Evolutionary conservation across 805 yeast species (phyloP).

Genomic region (Wickerhamiella hasegawae): DNA sequence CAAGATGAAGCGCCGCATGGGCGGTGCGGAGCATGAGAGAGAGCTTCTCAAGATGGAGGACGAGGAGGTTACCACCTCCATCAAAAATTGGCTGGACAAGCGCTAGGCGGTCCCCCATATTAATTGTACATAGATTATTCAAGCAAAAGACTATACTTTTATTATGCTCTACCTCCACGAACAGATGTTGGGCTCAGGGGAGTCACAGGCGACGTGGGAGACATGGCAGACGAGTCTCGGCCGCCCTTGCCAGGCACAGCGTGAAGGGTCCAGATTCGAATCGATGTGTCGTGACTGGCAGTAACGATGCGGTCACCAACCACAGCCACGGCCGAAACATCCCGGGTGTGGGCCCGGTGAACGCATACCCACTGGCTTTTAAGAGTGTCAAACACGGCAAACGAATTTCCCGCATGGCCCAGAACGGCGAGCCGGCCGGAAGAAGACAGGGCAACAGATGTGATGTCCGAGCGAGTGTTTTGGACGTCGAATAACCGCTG

Average conservation of each 20-base stretch:
- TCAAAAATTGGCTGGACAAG: background rate
- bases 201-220: too few species aligned
- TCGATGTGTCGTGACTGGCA: slow-evolving; percentile 9
- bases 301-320: slow-evolving; percentile 2
- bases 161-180: background rate
- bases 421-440: slow-evolving; percentile 12
- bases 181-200: too few species aligned
- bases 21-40: slow-evolving; percentile 37
- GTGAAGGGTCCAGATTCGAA: slow-evolving; percentile 1
- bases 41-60: slow-evolving; percentile 11
- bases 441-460: slow-evolving; percentile 6
- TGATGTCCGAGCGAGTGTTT: slow-evolving; percentile 1
- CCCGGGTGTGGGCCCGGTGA: slow-evolving; percentile 4
- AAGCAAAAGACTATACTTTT: background rate
- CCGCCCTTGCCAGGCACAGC: too few species aligned
- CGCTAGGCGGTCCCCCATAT: too few species aligned
- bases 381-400: slow-evolving; percentile 8
- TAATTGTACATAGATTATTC: too few species aligned
- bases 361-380: slow-evolving; percentile 3
- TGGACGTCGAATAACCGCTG: slow-evolving; percentile 2
- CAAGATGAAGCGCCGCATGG: slow-evolving; percentile 45
- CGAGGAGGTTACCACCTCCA: slow-evolving; percentile 2
- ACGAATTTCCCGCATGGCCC: slow-evolving; percentile 9
- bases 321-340: slow-evolving; percentile 5
- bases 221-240: too few species aligned